A percentile compares a stretch with the other conserved stretches of the same genome.
These are phyloP conservation scores for Suillus clintonianus DNA, from an alignment of 768 basidiomycete species.

Conservation along the genomic window DNA sequence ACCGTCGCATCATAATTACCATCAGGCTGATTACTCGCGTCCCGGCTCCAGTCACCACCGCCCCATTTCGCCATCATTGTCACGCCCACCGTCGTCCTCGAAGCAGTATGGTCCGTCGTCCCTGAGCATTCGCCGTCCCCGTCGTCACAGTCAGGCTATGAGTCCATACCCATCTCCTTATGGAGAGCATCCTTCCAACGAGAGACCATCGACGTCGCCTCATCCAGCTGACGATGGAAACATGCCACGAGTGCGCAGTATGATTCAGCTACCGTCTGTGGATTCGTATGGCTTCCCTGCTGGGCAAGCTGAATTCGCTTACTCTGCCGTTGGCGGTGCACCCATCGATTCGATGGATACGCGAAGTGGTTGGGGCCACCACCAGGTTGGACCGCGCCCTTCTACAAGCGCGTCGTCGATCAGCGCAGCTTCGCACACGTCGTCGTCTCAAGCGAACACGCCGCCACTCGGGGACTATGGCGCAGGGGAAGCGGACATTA, in stretches of 20 bases:
- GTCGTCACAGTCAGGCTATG: constrained; percentile 85
- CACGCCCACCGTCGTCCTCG: constrained; percentile 71
- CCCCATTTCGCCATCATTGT: constrained; percentile 59
- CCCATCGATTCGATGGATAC: constrained; percentile 41
- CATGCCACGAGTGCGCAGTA: constrained; percentile 78
- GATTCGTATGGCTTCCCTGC: constrained; percentile 67
- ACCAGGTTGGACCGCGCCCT: constrained; percentile 51
- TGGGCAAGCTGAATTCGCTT: constrained; percentile 80
- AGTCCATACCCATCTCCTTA: constrained; percentile 87
- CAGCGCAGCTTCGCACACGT: constrained; percentile 73
- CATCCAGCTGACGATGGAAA: constrained; percentile 57
- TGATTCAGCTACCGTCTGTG: constrained; percentile 78
- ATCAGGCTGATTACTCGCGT: constrained; percentile 63
- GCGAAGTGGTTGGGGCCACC: constrained; percentile 44
- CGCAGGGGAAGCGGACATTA: constrained; percentile 72
- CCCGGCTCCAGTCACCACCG: constrained; percentile 76
- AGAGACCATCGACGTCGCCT: constrained; percentile 72
- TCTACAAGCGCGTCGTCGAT: constrained; percentile 74
- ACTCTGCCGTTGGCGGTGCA: constrained; percentile 58
- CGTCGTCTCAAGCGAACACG: constrained; percentile 81
- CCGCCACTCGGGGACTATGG: constrained; percentile 69
- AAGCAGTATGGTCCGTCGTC: constrained; percentile 52
- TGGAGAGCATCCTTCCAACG: constrained; percentile 53
- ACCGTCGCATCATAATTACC: constrained; percentile 37
- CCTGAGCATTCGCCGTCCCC: constrained; percentile 68